A percentile compares a stretch with the other conserved stretches of the same genome.
phyloP scores from a whole-genome alignment of 805 yeast species.

The Pichia californica region DNA sequence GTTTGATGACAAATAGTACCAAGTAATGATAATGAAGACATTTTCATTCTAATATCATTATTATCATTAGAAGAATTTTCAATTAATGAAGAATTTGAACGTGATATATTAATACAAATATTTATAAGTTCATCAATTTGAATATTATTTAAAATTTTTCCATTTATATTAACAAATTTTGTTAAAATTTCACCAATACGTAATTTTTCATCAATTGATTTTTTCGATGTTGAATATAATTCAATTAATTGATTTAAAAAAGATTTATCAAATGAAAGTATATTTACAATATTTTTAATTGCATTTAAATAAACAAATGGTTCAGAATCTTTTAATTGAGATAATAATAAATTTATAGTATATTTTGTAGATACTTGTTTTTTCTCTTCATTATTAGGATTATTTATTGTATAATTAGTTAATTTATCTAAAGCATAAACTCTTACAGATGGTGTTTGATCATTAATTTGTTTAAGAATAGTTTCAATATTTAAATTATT shows the following conservation, averaged over 20 bases:
- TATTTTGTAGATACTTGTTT: slow-evolving; percentile 29
- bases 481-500: slow-evolving; percentile 41
- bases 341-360: slow-evolving; percentile 55
- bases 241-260: slow-evolving; percentile 11
- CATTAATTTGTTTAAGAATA: slow-evolving; percentile 65
- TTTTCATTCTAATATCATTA: slow-evolving; percentile 56
- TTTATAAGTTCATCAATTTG: slow-evolving; percentile 40
- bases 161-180: slow-evolving; percentile 46
- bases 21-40: slow-evolving; percentile 84
- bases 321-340: slow-evolving; percentile 67
- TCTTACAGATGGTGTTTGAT: slow-evolving; percentile 74
- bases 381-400: slow-evolving; percentile 11
- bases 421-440: slow-evolving; percentile 77
- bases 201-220: slow-evolving; percentile 55
- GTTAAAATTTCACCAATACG: slow-evolving; percentile 77
- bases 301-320: slow-evolving; percentile 84
- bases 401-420: slow-evolving; percentile 39
- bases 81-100: neutral
- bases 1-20: slow-evolving; percentile 53
- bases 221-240: slow-evolving; percentile 10
- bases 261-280: slow-evolving; percentile 39
- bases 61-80: neutral
- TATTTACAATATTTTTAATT: slow-evolving; percentile 65
- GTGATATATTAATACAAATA: slow-evolving; percentile 30
- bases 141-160: slow-evolving; percentile 37